phyloP scores from a whole-genome alignment of 2,329 filamentous ascomycete genomes.

The Trichophaea hybrida region DNA sequence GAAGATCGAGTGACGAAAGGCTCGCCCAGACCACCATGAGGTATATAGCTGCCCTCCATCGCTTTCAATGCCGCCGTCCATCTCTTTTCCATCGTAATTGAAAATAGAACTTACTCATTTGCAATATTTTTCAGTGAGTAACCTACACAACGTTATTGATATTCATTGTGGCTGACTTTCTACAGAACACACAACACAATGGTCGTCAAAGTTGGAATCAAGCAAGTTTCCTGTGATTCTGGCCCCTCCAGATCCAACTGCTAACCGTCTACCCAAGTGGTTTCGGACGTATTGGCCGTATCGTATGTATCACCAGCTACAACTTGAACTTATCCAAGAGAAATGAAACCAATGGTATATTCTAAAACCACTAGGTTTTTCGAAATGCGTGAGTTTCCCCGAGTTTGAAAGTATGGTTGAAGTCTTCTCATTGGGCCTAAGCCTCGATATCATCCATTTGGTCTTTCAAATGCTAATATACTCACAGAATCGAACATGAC shows the following conservation, averaged over 20 bases:
- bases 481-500: constrained; percentile 56
- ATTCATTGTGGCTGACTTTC: background rate
- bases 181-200: constrained; percentile 11
- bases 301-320: constrained; percentile 38
- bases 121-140: background rate
- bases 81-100: background rate
- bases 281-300: constrained; percentile 98
- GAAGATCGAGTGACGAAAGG: too few species aligned
- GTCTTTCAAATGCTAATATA: background rate
- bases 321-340: background rate
- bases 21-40: too few species aligned
- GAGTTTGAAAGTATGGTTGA: too few species aligned
- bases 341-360: background rate
- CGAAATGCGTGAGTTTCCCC: constrained; percentile 76
- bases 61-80: background rate
- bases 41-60: too few species aligned
- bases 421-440: background rate
- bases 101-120: background rate
- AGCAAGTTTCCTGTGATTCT: constrained; percentile 12
- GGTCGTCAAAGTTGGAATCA: constrained; percentile 27
- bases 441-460: background rate
- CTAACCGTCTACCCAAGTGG: constrained; percentile 53
- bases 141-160: background rate
- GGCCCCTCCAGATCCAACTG: constrained; percentile 33
- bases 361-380: constrained; percentile 48